Percentiles rank a stretch among this genome's conserved stretches.
Evolutionary conservation across 805 yeast genomes (phyloP).

Genomic region (Schizosaccharomyces octosporus): DNA sequence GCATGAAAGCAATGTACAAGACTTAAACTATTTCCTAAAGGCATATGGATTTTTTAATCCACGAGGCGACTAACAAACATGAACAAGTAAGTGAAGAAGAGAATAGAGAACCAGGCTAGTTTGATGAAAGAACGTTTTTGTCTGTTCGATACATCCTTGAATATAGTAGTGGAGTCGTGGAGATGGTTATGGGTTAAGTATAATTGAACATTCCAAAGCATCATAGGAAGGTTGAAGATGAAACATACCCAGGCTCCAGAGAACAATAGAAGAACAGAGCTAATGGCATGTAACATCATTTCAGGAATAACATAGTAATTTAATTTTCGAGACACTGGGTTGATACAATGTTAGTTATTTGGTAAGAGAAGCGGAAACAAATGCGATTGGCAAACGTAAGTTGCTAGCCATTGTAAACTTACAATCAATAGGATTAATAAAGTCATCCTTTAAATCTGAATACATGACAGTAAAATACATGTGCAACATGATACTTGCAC

Average conservation of each 20-base stretch:
- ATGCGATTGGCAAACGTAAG: too few species aligned
- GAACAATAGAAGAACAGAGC: slow-evolving; percentile 32
- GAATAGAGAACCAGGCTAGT: slow-evolving; percentile 66
- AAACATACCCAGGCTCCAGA: slow-evolving; percentile 86
- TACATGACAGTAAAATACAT: slow-evolving; percentile 2
- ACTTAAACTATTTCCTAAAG: too few species aligned
- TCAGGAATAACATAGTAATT: slow-evolving; percentile 75
- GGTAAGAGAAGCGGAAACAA: too few species aligned
- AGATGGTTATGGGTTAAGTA: slow-evolving; percentile 52
- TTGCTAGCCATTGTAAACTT: neutral
- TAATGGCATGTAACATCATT: slow-evolving; percentile 42
- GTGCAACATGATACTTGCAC: neutral
- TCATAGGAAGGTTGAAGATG: slow-evolving; percentile 56
- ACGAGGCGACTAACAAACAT: neutral
- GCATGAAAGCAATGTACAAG: too few species aligned
- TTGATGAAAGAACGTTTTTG: slow-evolving; percentile 81
- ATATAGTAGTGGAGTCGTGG: slow-evolving; percentile 91
- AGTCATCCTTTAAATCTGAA: slow-evolving; percentile 31
- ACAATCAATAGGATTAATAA: slow-evolving; percentile 81
- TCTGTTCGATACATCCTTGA: slow-evolving; percentile 76
- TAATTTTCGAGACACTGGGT: slow-evolving; percentile 53
- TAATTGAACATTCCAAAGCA: slow-evolving; percentile 63
- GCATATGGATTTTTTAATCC: neutral
- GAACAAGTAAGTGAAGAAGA: slow-evolving; percentile 89
- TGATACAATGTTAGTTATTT: neutral